Conservation (phyloP, 73 alveolate genomes). For the Stentor coeruleus region DNA sequence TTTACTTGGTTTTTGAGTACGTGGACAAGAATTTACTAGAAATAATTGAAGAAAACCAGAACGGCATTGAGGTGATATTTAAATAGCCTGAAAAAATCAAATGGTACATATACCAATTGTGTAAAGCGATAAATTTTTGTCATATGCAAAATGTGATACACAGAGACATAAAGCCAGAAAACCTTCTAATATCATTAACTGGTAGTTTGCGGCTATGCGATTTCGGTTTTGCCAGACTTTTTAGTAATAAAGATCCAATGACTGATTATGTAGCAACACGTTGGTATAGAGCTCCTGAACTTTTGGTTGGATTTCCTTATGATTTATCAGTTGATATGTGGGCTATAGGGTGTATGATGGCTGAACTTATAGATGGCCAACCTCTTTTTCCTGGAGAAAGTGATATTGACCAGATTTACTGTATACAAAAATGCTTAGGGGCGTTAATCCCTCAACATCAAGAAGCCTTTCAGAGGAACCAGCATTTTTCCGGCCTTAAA, state of each 20-base stretch:
- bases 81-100: conserved; percentile 65
- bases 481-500: conserved; percentile 59
- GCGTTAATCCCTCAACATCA: conserved; percentile 47
- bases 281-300: conserved; percentile 79
- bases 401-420: conserved; percentile 43
- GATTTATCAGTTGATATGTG: conserved; percentile 75
- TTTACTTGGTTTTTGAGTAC: conserved; percentile 39
- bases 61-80: conserved; percentile 58
- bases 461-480: conserved; percentile 60
- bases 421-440: conserved; percentile 46
- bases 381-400: conserved; percentile 58
- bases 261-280: conserved; percentile 43
- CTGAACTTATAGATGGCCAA: conserved; percentile 52
- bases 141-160: conserved; percentile 63
- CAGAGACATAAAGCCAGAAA: conserved; percentile 83
- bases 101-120: conserved; percentile 57
- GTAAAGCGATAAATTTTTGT: conserved; percentile 56
- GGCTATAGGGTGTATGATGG: conserved; percentile 74
- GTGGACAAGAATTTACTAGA: conserved; percentile 45
- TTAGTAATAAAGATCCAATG: conserved; percentile 38
- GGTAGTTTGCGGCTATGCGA: conserved; percentile 31
- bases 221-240: too few relatives aligned
- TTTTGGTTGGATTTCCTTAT: conserved; percentile 58
- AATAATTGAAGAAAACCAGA: conserved; percentile 48
- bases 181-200: conserved; percentile 31